These are phyloP conservation scores for Zizania latifolia DNA, from an alignment of 176 grass and related monocot species.

Conservation along the genomic window DNA sequence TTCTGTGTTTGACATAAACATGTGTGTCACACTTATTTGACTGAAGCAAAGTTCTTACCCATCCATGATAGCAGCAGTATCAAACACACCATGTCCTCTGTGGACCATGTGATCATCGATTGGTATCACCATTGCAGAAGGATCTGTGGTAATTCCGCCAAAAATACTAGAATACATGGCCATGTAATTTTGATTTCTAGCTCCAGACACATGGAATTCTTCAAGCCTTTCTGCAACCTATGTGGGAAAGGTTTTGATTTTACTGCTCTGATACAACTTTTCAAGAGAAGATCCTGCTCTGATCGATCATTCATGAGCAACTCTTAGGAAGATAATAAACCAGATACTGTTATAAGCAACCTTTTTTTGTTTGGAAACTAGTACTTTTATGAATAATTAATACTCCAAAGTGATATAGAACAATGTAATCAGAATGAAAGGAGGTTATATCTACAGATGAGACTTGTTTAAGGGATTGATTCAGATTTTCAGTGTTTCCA, in stretches of 20 bases:
- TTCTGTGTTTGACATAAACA: neutral
- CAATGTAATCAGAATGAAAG: neutral
- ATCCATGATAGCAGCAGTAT: conserved; percentile 83
- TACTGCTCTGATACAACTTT: neutral
- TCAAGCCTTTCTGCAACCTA: conserved; percentile 61
- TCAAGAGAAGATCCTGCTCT: conserved; percentile 22
- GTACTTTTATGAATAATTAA: neutral
- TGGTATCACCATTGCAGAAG: conserved; percentile 78
- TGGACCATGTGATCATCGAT: conserved; percentile 98
- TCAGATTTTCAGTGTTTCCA: neutral
- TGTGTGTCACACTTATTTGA: neutral
- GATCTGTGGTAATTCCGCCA: conserved; percentile 77
- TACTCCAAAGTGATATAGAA: neutral
- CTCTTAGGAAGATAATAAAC: neutral
- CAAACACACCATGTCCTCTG: conserved; percentile 93
- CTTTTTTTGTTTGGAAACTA: neutral
- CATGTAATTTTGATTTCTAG: conserved; percentile 69
- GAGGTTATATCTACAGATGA: neutral
- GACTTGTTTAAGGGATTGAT: neutral
- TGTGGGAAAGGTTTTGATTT: neutral
- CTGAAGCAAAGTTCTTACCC: conserved; percentile 46
- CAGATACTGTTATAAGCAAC: neutral
- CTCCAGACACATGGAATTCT: conserved; percentile 52
- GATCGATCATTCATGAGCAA: neutral
- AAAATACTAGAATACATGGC: conserved; percentile 93